Percentiles rank a stretch among this genome's conserved stretches.
These are phyloP conservation scores for Spirogloea muscicola DNA, from an alignment of 139 green algal genomes.

Conservation along the genomic window DNA sequence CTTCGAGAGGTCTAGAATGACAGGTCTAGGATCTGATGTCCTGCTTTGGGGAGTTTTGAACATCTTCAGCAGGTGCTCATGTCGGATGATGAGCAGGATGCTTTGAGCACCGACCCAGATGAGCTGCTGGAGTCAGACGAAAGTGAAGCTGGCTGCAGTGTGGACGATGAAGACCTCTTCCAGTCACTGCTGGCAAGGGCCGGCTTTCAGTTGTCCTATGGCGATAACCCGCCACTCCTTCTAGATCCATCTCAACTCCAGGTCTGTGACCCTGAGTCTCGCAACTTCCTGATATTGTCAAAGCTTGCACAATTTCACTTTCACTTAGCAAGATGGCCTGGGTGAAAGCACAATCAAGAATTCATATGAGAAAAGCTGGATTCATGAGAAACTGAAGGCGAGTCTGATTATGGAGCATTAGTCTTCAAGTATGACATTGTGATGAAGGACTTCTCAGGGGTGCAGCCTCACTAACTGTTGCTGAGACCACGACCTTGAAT, in stretches of 20 bases:
- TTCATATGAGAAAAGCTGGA: no score
- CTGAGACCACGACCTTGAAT: no score
- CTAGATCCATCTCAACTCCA: constrained; percentile 45
- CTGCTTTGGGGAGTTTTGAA: no score
- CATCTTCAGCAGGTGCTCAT: constrained; percentile 9
- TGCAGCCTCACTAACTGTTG: no score
- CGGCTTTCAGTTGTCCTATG: constrained; percentile 52
- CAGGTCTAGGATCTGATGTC: no score
- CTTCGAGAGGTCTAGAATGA: no score
- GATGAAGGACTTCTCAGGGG: no score
- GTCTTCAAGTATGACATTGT: no score
- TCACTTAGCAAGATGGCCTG: no score
- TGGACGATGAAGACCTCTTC: constrained; percentile 52
- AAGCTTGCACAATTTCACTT: not conserved
- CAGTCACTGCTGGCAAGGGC: constrained; percentile 32
- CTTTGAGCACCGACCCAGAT: constrained; percentile 48
- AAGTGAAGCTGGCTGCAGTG: not conserved
- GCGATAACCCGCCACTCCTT: constrained; percentile 31
- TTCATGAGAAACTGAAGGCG: no score
- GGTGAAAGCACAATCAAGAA: no score
- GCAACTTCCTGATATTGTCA: not conserved
- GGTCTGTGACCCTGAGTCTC: not conserved
- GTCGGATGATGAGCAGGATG: constrained; percentile 47
- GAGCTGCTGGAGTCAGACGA: constrained; percentile 51
- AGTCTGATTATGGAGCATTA: no score